A percentile compares a stretch with the other conserved stretches of the same genome.
Evolutionary conservation across 2,329 filamentous ascomycete genomes (phyloP).

Genomic region (Penicillium sp.): DNA sequence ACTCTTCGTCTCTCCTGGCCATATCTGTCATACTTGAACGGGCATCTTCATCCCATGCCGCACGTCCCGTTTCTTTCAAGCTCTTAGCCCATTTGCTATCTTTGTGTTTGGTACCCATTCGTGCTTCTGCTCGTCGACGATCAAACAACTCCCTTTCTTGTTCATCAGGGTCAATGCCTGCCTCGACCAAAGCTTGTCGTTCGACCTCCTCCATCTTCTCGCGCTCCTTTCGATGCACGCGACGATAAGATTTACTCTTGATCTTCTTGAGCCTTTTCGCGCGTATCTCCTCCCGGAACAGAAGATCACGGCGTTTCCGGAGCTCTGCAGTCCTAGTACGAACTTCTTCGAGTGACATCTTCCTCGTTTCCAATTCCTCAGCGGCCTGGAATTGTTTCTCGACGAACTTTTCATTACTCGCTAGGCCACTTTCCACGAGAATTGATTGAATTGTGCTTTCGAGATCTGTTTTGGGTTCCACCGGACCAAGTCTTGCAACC

Average conservation of each 20-base stretch:
- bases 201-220: constrained; percentile 58
- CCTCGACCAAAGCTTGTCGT: constrained; percentile 54
- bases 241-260: constrained; percentile 92
- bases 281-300: constrained; percentile 83
- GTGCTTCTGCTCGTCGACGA: constrained; percentile 72
- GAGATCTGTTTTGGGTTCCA: constrained; percentile 70
- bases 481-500: constrained; percentile 52
- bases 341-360: constrained; percentile 68
- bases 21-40: constrained; percentile 73
- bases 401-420: constrained; percentile 55
- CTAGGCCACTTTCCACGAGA: constrained; percentile 79
- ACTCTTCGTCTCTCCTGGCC: constrained; percentile 76
- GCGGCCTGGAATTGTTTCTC: constrained; percentile 65
- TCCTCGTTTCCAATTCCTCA: constrained; percentile 66
- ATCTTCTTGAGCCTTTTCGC: constrained; percentile 97
- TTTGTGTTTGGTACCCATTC: constrained; percentile 79
- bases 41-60: constrained; percentile 85
- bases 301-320: constrained; percentile 74
- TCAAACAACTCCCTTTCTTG: constrained; percentile 65
- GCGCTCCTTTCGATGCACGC: constrained; percentile 79
- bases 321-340: constrained; percentile 69
- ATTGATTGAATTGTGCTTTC: constrained; percentile 84
- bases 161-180: constrained; percentile 58
- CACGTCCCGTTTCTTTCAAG: constrained; percentile 71
- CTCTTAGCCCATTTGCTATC: constrained; percentile 93